Conservation (phyloP, 805 yeast genomes). For the Candida andamanensis region DNA sequence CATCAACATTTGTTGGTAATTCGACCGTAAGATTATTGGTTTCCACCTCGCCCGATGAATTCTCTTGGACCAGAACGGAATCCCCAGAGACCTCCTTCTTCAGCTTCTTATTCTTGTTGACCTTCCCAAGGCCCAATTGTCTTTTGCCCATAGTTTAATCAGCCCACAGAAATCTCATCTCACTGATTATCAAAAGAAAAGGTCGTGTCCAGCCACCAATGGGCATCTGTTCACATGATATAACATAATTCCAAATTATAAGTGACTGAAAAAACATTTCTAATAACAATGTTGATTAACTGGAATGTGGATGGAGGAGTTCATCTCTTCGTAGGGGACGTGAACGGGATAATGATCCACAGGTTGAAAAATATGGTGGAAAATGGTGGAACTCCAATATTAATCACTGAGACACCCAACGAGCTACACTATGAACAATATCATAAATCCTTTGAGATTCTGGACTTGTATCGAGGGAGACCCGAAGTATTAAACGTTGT, state of each 20-base stretch:
- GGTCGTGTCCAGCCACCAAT: background rate
- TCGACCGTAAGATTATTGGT: slow-evolving; percentile 45
- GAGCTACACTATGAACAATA: slow-evolving; percentile 7
- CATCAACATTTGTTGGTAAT: slow-evolving; percentile 62
- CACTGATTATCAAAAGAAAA: background rate
- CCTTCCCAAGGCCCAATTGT: slow-evolving; percentile 41
- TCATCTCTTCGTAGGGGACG: slow-evolving; percentile 54
- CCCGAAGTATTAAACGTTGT: slow-evolving; percentile 56
- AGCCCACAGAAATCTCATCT: background rate
- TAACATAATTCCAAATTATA: slow-evolving; percentile 1
- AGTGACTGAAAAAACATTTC: too few species aligned
- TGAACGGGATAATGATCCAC: slow-evolving; percentile 37
- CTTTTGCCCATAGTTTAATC: slow-evolving; percentile 20
- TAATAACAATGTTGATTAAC: slow-evolving; percentile 28
- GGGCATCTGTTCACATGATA: slow-evolving; percentile 4
- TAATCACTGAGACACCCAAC: slow-evolving; percentile 32
- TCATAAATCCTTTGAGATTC: slow-evolving; percentile 24
- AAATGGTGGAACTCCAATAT: slow-evolving; percentile 50
- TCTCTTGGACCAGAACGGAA: background rate
- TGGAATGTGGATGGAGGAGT: slow-evolving; percentile 44
- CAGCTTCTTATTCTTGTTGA: slow-evolving; percentile 35
- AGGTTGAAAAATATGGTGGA: slow-evolving; percentile 47
- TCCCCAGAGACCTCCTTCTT: too few species aligned
- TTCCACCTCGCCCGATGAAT: background rate
- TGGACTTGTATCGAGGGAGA: slow-evolving; percentile 59